These are phyloP conservation scores for Globisporangium uncinulatum DNA, from an alignment of 352 stramenopile genomes.

Conservation along the genomic window DNA sequence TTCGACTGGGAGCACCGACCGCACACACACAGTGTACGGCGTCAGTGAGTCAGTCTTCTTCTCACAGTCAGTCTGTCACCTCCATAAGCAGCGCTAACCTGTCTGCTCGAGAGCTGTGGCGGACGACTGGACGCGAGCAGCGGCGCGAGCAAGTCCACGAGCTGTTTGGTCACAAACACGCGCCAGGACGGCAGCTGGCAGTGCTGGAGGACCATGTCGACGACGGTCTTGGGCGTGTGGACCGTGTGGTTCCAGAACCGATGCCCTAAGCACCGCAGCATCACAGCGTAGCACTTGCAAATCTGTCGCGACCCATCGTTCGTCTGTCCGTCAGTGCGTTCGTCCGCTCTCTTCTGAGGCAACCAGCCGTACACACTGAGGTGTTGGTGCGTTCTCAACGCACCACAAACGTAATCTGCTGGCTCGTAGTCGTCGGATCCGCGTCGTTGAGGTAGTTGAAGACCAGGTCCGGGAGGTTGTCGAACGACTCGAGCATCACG, in stretches of 20 bases:
- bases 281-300: slow-evolving; percentile 70
- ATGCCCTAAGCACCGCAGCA: slow-evolving; percentile 68
- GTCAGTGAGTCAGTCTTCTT: slow-evolving; percentile 7
- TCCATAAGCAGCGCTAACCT: slow-evolving; percentile 14
- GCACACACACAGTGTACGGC: background rate
- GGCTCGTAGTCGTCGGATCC: slow-evolving; percentile 52
- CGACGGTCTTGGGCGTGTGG: slow-evolving; percentile 54
- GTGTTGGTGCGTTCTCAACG: background rate
- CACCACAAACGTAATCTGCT: slow-evolving; percentile 76
- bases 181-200: slow-evolving; percentile 55
- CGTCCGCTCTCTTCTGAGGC: no score
- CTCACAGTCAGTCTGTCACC: background rate
- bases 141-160: slow-evolving; percentile 65
- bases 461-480: slow-evolving; percentile 81
- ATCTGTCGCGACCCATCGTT: slow-evolving; percentile 31
- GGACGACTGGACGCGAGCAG: slow-evolving; percentile 68
- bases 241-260: slow-evolving; percentile 83
- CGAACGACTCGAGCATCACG: slow-evolving; percentile 75
- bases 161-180: slow-evolving; percentile 75
- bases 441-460: slow-evolving; percentile 83
- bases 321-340: background rate
- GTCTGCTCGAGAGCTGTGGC: slow-evolving; percentile 36
- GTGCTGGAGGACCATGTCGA: slow-evolving; percentile 70
- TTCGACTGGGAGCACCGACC: slow-evolving; percentile 21
- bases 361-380: background rate